Evolutionary conservation across 306 rosid species (phyloP).

Genomic region (Castanospermum australe): DNA sequence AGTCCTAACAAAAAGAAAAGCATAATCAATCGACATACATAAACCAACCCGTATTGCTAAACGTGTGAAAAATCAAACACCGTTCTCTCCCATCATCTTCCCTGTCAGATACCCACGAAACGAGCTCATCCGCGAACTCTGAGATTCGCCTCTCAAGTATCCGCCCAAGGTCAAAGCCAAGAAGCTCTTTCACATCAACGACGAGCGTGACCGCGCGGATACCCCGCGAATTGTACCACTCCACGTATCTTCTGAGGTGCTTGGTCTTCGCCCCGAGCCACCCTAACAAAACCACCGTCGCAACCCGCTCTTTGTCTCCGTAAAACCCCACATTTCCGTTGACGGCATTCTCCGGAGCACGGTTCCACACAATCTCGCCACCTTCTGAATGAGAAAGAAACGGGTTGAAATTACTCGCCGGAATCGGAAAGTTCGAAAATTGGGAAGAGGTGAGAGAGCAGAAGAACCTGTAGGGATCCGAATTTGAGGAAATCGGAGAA

Average conservation of each 20-base stretch:
- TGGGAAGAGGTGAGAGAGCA: constrained; percentile 44
- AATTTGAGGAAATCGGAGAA: no score
- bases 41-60: constrained; percentile 97
- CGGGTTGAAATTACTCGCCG: constrained; percentile 17
- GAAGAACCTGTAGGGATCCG: no score
- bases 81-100: constrained; percentile 63
- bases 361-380: constrained; percentile 45
- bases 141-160: constrained; percentile 53
- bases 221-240: constrained; percentile 85
- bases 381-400: constrained; percentile 29
- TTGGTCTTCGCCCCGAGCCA: constrained; percentile 84
- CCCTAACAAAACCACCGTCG: constrained; percentile 74
- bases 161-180: constrained; percentile 57
- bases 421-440: constrained; percentile 18
- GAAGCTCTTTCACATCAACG: constrained; percentile 55
- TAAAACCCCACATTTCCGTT: constrained; percentile 17
- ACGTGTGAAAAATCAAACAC: constrained; percentile 73
- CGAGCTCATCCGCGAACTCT: constrained; percentile 48
- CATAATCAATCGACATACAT: constrained; percentile 49
- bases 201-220: constrained; percentile 68
- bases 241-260: constrained; percentile 77
- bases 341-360: constrained; percentile 28
- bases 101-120: constrained; percentile 52
- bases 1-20: background rate
- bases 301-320: constrained; percentile 30